Evolutionary conservation across 2,329 filamentous ascomycete species (phyloP), one percentile per base, ranked within the genome.

Genomic region (Pseudogymnoascus pannorum): DNA sequence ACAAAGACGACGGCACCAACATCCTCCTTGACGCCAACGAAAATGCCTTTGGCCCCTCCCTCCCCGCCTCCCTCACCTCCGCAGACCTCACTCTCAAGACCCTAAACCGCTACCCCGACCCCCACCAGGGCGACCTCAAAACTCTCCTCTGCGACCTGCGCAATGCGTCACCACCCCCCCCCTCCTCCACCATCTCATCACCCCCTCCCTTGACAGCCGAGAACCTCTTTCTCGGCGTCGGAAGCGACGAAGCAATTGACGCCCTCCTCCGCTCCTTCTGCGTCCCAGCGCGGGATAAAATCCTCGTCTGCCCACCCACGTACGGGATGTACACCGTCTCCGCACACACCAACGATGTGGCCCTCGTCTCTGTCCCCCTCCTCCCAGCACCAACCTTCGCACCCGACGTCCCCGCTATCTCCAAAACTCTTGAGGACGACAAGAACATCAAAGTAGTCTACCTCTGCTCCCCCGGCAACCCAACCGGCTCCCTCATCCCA

Each of bases 251-350:
- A 80, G 93, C 91, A 65, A 96, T 99, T 72, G 94, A 99, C 76
- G 91, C 91, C 5, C 83, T 99, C 40, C 82, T 99, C 63, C 88
- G 94, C 60, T 94, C 90, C 75, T 99, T 99, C 79, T 99, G 94
- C 76, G 78, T 85, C 1, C 94, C 94, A 0, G 91, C 88, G 51
- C 82, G 81, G 66, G 94, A 99, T 76, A 91, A 89, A 72, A 95
- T 99, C 72, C 83, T 99, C 35, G 93, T 91, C 42, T 97, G 93
- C 72, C 94, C 94, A 16, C 94, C 94, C 1, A 99, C 94, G 0
- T 99, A 99, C 74, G 94, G 94, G 76, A 99, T 99, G 94, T 99
- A 99, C 79, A 81, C 85, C 54, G 94, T 99, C 16, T 95, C 91
- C 5, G 94, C 94, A 1, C 89, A 95, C 72, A 88, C 97, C 67